Conservation (phyloP, 306 rosid species). For the Quercus rubra region DNA sequence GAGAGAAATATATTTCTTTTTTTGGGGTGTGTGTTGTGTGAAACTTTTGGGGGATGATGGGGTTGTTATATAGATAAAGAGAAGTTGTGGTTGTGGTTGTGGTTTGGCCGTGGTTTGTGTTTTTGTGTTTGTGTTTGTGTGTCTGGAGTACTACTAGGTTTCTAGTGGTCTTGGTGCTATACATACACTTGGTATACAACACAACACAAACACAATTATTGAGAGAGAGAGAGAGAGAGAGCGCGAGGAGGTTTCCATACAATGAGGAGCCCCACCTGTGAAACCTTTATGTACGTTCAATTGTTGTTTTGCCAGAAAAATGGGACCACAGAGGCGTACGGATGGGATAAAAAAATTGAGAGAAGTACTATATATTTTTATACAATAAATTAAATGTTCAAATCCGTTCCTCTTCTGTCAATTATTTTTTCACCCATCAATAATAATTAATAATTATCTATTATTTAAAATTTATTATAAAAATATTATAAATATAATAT, state of each 20-base stretch:
- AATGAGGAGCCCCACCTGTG: no score
- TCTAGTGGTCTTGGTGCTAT: no score
- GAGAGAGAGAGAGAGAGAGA: background rate
- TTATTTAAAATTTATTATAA: rapidly evolving
- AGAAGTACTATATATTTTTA: no score
- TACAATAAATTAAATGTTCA: no score
- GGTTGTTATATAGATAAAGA: conserved; percentile 31
- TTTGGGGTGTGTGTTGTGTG: background rate
- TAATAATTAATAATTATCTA: rapidly evolving
- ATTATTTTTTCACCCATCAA: rapidly evolving
- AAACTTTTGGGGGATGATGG: background rate
- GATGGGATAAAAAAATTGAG: no score
- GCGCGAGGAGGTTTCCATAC: background rate
- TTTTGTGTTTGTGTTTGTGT: conserved; percentile 16
- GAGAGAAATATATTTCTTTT: no score
- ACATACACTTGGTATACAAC: no score
- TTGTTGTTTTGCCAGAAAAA: no score
- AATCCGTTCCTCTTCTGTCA: rapidly evolving
- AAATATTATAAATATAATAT: no score
- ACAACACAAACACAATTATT: background rate
- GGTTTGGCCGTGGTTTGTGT: conserved; percentile 9
- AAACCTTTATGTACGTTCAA: no score
- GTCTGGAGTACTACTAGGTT: conserved; percentile 2
- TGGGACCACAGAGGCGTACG: no score
- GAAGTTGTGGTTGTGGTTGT: conserved; percentile 29